Percentiles rank a stretch among this genome's conserved stretches.
phyloP scores from a whole-genome alignment of 2,329 filamentous ascomycete species.

The Sporothrix mexicana region DNA sequence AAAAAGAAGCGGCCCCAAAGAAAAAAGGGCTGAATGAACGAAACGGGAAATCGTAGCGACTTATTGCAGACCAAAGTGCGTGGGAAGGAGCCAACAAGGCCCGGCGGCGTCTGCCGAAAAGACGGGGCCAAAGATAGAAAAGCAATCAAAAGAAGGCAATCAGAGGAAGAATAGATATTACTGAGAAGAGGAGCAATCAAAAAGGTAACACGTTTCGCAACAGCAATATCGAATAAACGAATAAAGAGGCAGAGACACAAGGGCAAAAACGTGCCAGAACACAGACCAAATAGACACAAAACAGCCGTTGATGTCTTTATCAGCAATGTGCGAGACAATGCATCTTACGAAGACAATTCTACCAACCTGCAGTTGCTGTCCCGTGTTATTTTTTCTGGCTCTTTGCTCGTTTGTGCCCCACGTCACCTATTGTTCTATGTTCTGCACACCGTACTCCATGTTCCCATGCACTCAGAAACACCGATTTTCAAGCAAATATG shows the following conservation, averaged over 20 bases:
- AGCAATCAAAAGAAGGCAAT: neutral
- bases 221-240: neutral
- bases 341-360: neutral
- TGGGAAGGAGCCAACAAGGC: slow-evolving; percentile 18
- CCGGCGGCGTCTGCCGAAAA: slow-evolving; percentile 26
- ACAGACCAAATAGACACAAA: neutral
- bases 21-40: neutral
- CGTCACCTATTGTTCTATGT: neutral
- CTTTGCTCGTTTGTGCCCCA: neutral
- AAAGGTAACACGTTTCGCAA: neutral
- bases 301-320: slow-evolving; percentile 9
- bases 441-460: slow-evolving; percentile 4
- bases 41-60: slow-evolving; percentile 11
- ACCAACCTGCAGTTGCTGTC: neutral
- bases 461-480: neutral
- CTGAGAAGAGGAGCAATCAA: neutral
- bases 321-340: neutral
- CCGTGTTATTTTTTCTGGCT: neutral
- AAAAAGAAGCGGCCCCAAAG: neutral
- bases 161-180: neutral
- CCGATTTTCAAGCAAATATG: neutral
- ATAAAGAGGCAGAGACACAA: neutral
- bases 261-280: neutral
- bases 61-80: neutral
- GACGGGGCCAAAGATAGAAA: slow-evolving; percentile 8